Base-by-base conservation (phyloP, 139 green algal genomes). In the Yamagishiella unicocca region DNA sequence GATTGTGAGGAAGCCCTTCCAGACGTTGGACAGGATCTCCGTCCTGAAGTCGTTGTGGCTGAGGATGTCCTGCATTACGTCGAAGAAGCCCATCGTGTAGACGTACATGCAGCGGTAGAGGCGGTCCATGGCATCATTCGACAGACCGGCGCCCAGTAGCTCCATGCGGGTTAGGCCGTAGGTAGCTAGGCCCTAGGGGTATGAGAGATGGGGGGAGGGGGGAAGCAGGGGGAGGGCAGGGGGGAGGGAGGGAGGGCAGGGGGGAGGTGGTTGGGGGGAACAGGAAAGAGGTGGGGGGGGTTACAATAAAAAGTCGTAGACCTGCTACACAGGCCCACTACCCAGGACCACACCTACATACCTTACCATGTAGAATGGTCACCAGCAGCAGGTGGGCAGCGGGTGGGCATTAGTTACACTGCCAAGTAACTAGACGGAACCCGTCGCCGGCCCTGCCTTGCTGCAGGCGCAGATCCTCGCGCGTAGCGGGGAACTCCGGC, bases 11-110 rank as follows among this genome's bases (percentile, higher is more conserved):
- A 91, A 95, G 1, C 82, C 88, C 22, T 75, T 73, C 92, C 92
- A 94, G 43, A 93, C 84, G 50, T 91, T 89, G 70, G 68, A 85
- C 82, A 95, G 88, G 72, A 95, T 89, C 87, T 94, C 92, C 35
- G 90, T 62, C 0, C 81, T 74, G 82, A 93, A 91, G 4, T 89
- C 74, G 40, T 89, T 94, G 84, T 92, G 73, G 24, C 55, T 12
- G 43, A 94, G 62, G 27, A 92, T 75, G 24, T 94, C 87, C 90
- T 93, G 90, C 76, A 93, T 89, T 22, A 92, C 64, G 70, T 95
- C 92, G 61, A 91, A 91, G 66, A 94, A 93, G 54, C 92, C 92
- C 17, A 94, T 82, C 25, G 89, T 92, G 71, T 95, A 94, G n/a
- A 94, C 92, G 67, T 93, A 94, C 82, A 95, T 82, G 35, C 85